These are phyloP conservation scores for Phytophthora pistaciae DNA, from an alignment of 352 stramenopile species.

Conservation along the genomic window DNA sequence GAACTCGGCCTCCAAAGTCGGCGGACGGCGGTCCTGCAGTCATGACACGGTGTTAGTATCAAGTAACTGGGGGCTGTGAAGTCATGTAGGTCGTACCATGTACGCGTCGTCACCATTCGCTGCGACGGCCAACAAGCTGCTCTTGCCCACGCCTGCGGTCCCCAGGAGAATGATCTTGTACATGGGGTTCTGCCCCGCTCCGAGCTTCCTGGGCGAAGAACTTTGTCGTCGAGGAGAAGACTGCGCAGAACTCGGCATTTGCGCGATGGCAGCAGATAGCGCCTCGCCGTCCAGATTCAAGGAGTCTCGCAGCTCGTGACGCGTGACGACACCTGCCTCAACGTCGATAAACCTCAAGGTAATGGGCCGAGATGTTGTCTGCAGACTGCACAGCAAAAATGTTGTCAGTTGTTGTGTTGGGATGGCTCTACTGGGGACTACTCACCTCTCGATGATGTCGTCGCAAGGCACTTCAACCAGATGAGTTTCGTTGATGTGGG, in stretches of 20 bases:
- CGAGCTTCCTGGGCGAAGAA: constrained; percentile 18
- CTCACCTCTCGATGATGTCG: constrained; percentile 68
- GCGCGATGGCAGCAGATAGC: constrained; percentile 29
- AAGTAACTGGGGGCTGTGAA: background rate
- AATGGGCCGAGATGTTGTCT: constrained; percentile 61
- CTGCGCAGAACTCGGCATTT: constrained; percentile 15
- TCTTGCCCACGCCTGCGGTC: constrained; percentile 84
- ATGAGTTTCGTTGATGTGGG: constrained; percentile 83
- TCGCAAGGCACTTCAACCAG: constrained; percentile 71
- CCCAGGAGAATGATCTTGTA: constrained; percentile 88
- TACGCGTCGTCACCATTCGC: constrained; percentile 69
- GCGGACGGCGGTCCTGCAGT: constrained; percentile 58
- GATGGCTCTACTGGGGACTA: background rate
- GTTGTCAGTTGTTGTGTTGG: too few species aligned
- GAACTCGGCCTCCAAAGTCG: constrained; percentile 82
- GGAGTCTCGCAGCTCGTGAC: constrained; percentile 74
- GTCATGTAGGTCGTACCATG: constrained; percentile 22
- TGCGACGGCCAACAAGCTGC: constrained; percentile 74
- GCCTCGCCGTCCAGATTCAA: constrained; percentile 56
- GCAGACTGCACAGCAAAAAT: constrained; percentile 41
- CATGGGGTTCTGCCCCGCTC: constrained; percentile 18
- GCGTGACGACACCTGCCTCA: constrained; percentile 79
- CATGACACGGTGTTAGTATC: constrained; percentile 1
- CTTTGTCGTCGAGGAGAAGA: constrained; percentile 26
- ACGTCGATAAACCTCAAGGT: constrained; percentile 81